Evolutionary conservation across 192 early-diverging fungal species (phyloP), one percentile per base, ranked within the genome.

Genomic region (Coemansia sp.): DNA sequence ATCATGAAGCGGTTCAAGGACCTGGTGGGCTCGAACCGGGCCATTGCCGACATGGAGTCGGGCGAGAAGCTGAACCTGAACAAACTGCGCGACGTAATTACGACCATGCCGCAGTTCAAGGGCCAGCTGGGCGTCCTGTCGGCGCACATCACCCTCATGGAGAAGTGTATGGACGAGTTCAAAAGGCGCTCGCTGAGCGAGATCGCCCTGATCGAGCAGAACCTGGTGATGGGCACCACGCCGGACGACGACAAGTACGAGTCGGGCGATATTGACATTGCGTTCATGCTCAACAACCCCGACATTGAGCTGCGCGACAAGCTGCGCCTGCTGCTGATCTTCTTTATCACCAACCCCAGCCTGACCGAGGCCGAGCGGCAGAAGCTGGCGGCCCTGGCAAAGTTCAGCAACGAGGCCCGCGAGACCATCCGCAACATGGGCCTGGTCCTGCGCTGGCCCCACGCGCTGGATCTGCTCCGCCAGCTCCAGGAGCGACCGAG

Each of bases 81-180:
- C 46, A 45, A 52, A 37, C 59, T 80, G 66, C 61, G 65, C 20
- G 66, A 68, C 26, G 76, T 70, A 17, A 51, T 80, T 7, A 48
- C 51, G 51, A 56, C 23, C 17, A 60, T 78, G 54, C 77, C 69
- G 10, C 56, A 80, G 39, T 78, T 61, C 44, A 68, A 73, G 30
- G 66, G 66, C 23, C 62, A 76, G 42, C 38, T 76, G 49, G 21
- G 56, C n/a, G 41, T 54, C 34, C 54, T 78, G 14, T 60, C 77
- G 9, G 65, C 71, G 21, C 79, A 80, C 40, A 70, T 79, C 20
- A 71, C 60, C 25, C 56, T 80, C 23, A 64, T 74, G 60, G 62
- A 70, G 41, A 51, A 66, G 44, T 80, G 77, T 39, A 76, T 78
- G 65, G 67, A 70, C 16, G 43, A 53, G 53, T 80, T 78, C 38